Percentiles rank a stretch among this genome's conserved stretches.
These are phyloP conservation scores for Rosa hybrid DNA, from an alignment of 331 rosid species.

Conservation along the genomic window DNA sequence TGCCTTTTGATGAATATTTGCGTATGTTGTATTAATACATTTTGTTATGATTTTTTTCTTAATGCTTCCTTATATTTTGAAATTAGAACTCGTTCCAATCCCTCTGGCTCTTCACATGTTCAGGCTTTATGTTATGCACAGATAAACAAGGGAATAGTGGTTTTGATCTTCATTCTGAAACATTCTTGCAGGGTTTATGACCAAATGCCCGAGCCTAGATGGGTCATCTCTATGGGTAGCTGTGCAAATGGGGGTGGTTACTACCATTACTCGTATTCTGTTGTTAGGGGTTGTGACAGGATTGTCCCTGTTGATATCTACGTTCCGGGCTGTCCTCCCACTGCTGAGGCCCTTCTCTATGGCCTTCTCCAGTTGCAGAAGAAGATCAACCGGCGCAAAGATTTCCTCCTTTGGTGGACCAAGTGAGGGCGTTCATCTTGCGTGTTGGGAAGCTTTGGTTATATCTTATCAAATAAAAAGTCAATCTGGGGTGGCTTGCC, in stretches of 20 bases:
- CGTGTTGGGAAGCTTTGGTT: conserved; percentile 28
- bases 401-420: conserved; percentile 96
- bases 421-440: conserved; percentile 50
- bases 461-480: conserved; percentile 42
- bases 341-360: conserved; percentile 91
- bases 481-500: conserved; percentile 39
- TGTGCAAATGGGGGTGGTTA: conserved; percentile 99
- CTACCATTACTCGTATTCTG: conserved; percentile 95
- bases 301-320: conserved; percentile 96
- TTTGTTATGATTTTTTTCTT: not conserved
- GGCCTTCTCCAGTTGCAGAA: conserved; percentile 98
- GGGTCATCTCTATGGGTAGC: conserved; percentile 99
- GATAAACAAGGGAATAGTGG: not conserved
- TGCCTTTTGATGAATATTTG: not conserved
- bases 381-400: conserved; percentile 97
- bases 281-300: conserved; percentile 94
- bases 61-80: not conserved
- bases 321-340: conserved; percentile 98
- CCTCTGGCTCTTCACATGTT: not conserved
- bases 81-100: not conserved
- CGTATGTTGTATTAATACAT: too few species aligned
- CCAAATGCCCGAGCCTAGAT: conserved; percentile 99
- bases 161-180: not conserved
- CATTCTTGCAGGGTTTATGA: conserved; percentile 79
- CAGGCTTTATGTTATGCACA: not conserved